These are phyloP conservation scores for Brettanomyces naardenensis DNA, from an alignment of 805 yeast species.

Conservation along the genomic window DNA sequence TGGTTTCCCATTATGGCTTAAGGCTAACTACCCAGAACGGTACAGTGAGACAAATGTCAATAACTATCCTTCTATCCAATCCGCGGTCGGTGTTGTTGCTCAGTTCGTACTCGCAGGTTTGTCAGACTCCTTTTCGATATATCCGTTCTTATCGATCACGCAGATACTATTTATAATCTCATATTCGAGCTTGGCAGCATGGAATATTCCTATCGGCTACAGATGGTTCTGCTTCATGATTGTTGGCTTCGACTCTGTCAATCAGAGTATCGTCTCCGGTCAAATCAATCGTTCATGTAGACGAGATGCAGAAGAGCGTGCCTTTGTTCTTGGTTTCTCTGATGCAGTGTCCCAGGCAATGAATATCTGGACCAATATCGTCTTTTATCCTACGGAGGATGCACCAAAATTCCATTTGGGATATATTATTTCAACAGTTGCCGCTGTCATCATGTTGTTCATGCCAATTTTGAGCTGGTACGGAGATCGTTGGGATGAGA, in stretches of 20 bases:
- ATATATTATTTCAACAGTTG: slow-evolving; percentile 28
- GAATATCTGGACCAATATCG: slow-evolving; percentile 39
- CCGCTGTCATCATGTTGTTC: slow-evolving; percentile 29
- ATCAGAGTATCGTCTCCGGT: slow-evolving; percentile 35
- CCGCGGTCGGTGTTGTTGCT: slow-evolving; percentile 33
- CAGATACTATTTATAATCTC: slow-evolving; percentile 28
- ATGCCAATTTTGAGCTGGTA: slow-evolving; percentile 24
- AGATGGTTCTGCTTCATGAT: slow-evolving; percentile 32
- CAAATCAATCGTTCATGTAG: slow-evolving; percentile 33
- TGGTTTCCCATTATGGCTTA: slow-evolving; percentile 35
- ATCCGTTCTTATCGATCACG: slow-evolving; percentile 27
- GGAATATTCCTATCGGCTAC: slow-evolving; percentile 33
- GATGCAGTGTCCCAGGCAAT: slow-evolving; percentile 33
- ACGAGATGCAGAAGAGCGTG: slow-evolving; percentile 55
- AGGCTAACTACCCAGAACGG: slow-evolving; percentile 2
- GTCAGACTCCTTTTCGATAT: slow-evolving; percentile 29
- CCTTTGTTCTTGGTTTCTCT: slow-evolving; percentile 42
- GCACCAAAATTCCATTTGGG: slow-evolving; percentile 34
- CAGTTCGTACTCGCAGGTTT: slow-evolving; percentile 32
- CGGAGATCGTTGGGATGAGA: slow-evolving; percentile 24
- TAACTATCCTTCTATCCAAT: slow-evolving; percentile 34
- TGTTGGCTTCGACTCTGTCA: slow-evolving; percentile 27
- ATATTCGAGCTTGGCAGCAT: slow-evolving; percentile 31
- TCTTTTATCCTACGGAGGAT: slow-evolving; percentile 32
- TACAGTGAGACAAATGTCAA: slow-evolving; percentile 25